Base-by-base conservation (phyloP, 2,329 filamentous ascomycete genomes). In the Aspergillus pseudoviridinutans region DNA sequence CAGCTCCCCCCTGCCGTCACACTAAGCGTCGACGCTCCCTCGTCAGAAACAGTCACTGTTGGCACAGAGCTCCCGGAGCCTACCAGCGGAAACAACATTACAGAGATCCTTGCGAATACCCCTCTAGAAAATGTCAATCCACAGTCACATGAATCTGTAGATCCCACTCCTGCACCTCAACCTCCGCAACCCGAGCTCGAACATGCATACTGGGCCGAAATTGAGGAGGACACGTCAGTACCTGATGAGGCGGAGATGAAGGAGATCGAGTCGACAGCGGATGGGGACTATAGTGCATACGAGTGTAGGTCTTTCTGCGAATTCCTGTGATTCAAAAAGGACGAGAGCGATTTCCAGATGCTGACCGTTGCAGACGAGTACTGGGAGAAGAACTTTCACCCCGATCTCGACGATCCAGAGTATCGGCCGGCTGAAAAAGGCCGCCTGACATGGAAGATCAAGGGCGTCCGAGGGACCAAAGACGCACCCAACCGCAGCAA, bases 231-330 rank as follows among this genome's bases (percentile, higher is more conserved):
- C 64, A 77, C 71, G 6, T 82, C 82, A 0, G 68, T 71, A 2
- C 83, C 85, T 6, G 80, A 82, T 56, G 82, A 84, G 62, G 79
- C 79, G 9, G 85, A 87, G 72, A 64, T 86, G 62, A 82, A 80
- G 63, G 82, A 82, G 63, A 84, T 87, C 32, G 79, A 83, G 52
- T 63, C 65, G 3, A 71, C 74, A 3, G 71, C 71, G 4, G 74
- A 74, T 51, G 79, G 82, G 55, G 76, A 82, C 54, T 69, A 74
- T 59, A 84, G 79, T 67, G 84, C 84, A n/a, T 66, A 80, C 49
- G 82, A 87, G 61, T 79, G 78, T 77, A 70, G 64, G 74, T 73
- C 58, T 24, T 38, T 49, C 49, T 54, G 27, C 29, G 20, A 8
- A 32, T 35, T 22, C 14, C 12, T 14, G 12, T 51, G 20, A 17